Percentiles rank a stretch among this genome's conserved stretches.
Evolutionary conservation across 2,329 filamentous ascomycete genomes (phyloP).

Genomic region (Teratosphaeria zuluensis): DNA sequence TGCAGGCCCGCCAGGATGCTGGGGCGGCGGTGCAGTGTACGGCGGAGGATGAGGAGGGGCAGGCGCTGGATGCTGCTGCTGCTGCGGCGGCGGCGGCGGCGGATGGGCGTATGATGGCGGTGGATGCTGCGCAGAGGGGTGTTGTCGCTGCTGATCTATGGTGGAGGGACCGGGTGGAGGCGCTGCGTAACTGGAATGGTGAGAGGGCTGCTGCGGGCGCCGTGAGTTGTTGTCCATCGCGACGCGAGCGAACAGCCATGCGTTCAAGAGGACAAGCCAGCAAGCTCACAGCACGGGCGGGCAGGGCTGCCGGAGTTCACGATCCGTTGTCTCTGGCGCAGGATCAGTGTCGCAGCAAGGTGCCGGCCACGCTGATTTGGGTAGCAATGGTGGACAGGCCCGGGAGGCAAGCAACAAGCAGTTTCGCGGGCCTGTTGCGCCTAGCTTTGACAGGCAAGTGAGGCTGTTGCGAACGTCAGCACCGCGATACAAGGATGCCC

Average conservation of each 20-base stretch:
- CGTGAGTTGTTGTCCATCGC: slow-evolving; percentile 17
- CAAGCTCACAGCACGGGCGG: slow-evolving; percentile 1
- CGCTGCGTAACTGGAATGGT: slow-evolving; percentile 3
- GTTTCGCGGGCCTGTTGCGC: not conserved
- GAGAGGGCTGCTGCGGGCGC: not conserved
- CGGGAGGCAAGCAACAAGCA: slow-evolving; percentile 6
- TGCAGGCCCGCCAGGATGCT: slow-evolving; percentile 7
- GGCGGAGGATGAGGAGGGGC: slow-evolving; percentile 5
- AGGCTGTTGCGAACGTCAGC: not conserved
- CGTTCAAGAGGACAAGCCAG: slow-evolving; percentile 14
- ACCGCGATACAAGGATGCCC: not conserved
- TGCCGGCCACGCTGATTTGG: slow-evolving; percentile 1
- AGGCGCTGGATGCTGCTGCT: slow-evolving; percentile 6
- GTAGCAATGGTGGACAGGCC: slow-evolving; percentile 1
- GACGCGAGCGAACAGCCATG: slow-evolving; percentile 11
- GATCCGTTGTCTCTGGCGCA: slow-evolving; percentile 8
- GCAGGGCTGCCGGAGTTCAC: slow-evolving; percentile 7
- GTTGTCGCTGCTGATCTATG: not conserved
- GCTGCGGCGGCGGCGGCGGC: slow-evolving; percentile 7
- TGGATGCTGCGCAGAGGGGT: not conserved
- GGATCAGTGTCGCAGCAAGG: slow-evolving; percentile 3
- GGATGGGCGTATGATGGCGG: slow-evolving; percentile 3
- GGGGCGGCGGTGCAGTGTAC: slow-evolving; percentile 9
- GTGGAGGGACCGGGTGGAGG: slow-evolving; percentile 2
- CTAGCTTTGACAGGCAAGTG: not conserved